Conservation (phyloP, 495 filamentous ascomycete genomes). For the Aspergillus nidulans region DNA sequence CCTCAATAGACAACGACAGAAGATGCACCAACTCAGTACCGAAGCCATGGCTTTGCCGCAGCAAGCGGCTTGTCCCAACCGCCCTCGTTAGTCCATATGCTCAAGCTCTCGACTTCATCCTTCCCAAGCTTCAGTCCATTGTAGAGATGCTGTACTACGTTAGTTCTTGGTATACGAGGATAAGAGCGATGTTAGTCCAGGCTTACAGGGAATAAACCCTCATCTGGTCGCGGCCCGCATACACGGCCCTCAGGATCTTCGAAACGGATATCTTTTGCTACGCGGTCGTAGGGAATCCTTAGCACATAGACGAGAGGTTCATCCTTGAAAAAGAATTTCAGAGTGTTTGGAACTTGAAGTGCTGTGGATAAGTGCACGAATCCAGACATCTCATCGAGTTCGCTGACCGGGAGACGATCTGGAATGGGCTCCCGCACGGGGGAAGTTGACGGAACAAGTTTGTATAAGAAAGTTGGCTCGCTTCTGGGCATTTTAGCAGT, state of each 20-base stretch:
- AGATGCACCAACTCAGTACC: conserved; percentile 22
- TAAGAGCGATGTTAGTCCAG: not conserved
- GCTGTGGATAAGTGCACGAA: conserved; percentile 43
- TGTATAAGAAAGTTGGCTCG: conserved; percentile 39
- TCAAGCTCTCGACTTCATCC: conserved; percentile 41
- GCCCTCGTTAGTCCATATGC: conserved; percentile 42
- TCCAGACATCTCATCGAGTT: conserved; percentile 35
- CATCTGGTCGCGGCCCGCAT: conserved; percentile 35
- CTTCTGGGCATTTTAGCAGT: conserved; percentile 24
- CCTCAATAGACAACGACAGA: not conserved
- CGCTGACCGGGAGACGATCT: conserved; percentile 39
- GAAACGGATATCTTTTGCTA: conserved; percentile 35
- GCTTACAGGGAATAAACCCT: conserved; percentile 45
- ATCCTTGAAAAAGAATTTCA: conserved; percentile 68
- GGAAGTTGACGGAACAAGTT: conserved; percentile 38
- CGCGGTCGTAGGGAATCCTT: conserved; percentile 66
- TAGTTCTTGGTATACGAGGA: not conserved
- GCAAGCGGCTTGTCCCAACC: conserved; percentile 41
- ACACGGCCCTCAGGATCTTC: conserved; percentile 40
- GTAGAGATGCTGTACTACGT: conserved; percentile 36
- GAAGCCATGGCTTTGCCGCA: conserved; percentile 38
- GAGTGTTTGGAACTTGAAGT: conserved; percentile 37
- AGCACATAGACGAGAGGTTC: conserved; percentile 71
- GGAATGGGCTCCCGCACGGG: conserved; percentile 41
- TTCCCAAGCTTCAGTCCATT: conserved; percentile 42